Percentiles rank a stretch among this genome's conserved stretches.
Conservation (phyloP, 2,329 filamentous ascomycete species). For the Penicillium decumbens region DNA sequence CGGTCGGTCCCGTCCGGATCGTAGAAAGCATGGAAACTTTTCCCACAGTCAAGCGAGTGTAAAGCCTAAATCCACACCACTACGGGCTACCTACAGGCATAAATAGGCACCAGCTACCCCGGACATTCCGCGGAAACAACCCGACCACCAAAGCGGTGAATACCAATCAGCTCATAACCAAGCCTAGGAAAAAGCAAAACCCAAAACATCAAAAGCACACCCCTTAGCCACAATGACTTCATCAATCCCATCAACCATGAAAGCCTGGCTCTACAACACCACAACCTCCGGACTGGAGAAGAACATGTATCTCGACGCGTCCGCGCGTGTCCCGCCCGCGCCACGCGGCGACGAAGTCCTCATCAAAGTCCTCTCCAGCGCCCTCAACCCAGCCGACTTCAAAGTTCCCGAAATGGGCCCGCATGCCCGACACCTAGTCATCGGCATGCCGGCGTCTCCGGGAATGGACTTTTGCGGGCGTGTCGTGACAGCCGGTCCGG, state of each 20-base stretch:
- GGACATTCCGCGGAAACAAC: too few relatives aligned
- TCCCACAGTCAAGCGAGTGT: too few relatives aligned
- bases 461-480: conserved; percentile 50
- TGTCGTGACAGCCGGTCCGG: conserved; percentile 36
- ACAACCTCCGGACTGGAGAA: conserved; percentile 50
- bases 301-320: conserved; percentile 47
- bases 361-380: conserved; percentile 51
- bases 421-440: conserved; percentile 34
- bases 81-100: too few relatives aligned
- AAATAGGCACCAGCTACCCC: too few relatives aligned
- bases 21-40: too few relatives aligned
- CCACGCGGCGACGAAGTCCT: conserved; percentile 48
- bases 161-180: not conserved
- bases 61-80: too few relatives aligned
- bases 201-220: not conserved
- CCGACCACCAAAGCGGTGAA: too few relatives aligned
- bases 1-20: too few relatives aligned
- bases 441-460: conserved; percentile 46
- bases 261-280: conserved; percentile 54
- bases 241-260: conserved; percentile 45
- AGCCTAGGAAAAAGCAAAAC: not conserved
- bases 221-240: not conserved
- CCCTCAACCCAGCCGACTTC: conserved; percentile 62
- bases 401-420: conserved; percentile 54
- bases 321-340: conserved; percentile 42